Evolutionary conservation across 2,329 filamentous ascomycete genomes (phyloP).

Genomic region (Sclerotiophoma versabilis): DNA sequence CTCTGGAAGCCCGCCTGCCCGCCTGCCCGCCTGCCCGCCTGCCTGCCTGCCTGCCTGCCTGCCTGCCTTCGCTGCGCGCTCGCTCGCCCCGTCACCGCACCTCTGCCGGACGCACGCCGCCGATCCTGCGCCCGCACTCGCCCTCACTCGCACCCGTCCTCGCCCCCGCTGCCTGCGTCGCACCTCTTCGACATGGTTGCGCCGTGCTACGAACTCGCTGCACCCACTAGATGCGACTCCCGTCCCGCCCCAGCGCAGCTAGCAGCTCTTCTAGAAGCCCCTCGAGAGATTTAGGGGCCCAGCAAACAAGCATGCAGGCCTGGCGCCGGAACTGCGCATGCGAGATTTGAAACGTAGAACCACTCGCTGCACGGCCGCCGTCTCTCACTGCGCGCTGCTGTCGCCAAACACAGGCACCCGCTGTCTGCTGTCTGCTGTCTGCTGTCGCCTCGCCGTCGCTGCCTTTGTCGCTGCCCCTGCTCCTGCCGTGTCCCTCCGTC

Average conservation of each 20-base stretch:
- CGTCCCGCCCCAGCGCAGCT: conserved; percentile 36
- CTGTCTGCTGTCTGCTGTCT: conserved; percentile 12
- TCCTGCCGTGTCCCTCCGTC: conserved; percentile 24
- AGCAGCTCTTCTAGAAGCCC: conserved; percentile 49
- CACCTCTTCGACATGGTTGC: conserved; percentile 37
- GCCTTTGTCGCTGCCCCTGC: conserved; percentile 3
- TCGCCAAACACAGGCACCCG: background rate
- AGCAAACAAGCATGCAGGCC: conserved; percentile 22
- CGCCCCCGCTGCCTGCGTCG: conserved; percentile 19
- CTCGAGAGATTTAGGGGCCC: conserved; percentile 43
- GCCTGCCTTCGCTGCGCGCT: background rate
- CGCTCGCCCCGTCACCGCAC: conserved; percentile 12
- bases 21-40: conserved; percentile 6
- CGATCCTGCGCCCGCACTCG: conserved; percentile 11
- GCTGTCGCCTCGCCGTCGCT: background rate
- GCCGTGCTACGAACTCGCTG: conserved; percentile 26
- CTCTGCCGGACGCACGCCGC: conserved; percentile 14
- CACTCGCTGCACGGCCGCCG: conserved; percentile 22
- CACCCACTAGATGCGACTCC: conserved; percentile 31
- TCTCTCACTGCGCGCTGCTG: conserved; percentile 20
- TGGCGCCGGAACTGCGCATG: conserved; percentile 24
- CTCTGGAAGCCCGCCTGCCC: background rate
- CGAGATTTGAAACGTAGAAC: conserved; percentile 35
- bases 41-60: conserved; percentile 19
- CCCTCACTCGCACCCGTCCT: background rate